Percentiles rank a stretch among this genome's conserved stretches.
phyloP scores from a whole-genome alignment of 1,139 yeast genomes.

The Yamadazyma spencermartinsiae region DNA sequence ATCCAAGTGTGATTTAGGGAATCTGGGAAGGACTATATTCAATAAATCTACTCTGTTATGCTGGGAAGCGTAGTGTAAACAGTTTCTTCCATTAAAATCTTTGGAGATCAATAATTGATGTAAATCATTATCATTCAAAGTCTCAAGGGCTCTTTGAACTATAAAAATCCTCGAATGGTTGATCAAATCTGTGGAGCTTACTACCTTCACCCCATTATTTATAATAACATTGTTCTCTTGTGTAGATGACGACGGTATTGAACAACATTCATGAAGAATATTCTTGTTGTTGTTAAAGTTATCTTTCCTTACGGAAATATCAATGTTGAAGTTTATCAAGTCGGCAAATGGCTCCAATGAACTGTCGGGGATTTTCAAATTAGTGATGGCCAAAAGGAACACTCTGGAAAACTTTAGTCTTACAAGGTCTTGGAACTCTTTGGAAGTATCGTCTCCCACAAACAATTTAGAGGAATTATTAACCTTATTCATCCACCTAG shows the following conservation, averaged over 20 bases:
- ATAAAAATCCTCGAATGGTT: constrained; percentile 43
- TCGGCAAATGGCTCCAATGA: constrained; percentile 48
- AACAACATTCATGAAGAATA: constrained; percentile 47
- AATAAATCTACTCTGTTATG: constrained; percentile 60
- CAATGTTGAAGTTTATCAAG: constrained; percentile 43
- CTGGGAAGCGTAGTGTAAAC: constrained; percentile 87
- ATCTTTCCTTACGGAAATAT: constrained; percentile 37
- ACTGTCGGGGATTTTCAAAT: constrained; percentile 48
- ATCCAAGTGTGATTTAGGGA: constrained; percentile 45
- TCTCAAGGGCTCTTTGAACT: constrained; percentile 33
- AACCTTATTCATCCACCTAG: constrained; percentile 52
- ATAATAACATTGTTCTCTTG: constrained; percentile 34
- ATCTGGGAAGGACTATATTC: constrained; percentile 39
- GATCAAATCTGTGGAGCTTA: constrained; percentile 42
- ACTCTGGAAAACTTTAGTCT: constrained; percentile 57
- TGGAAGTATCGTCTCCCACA: constrained; percentile 11
- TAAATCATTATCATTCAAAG: constrained; percentile 21
- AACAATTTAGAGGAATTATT: constrained; percentile 27
- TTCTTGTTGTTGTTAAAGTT: constrained; percentile 45
- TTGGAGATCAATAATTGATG: constrained; percentile 34
- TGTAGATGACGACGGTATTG: constrained; percentile 37
- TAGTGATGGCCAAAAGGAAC: constrained; percentile 62
- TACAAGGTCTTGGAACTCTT: constrained; percentile 15
- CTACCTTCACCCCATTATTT: constrained; percentile 48
- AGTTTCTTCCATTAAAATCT: constrained; percentile 77